These are phyloP conservation scores for Claviceps sp. DNA, from an alignment of 2,329 filamentous ascomycete genomes.

Conservation along the genomic window DNA sequence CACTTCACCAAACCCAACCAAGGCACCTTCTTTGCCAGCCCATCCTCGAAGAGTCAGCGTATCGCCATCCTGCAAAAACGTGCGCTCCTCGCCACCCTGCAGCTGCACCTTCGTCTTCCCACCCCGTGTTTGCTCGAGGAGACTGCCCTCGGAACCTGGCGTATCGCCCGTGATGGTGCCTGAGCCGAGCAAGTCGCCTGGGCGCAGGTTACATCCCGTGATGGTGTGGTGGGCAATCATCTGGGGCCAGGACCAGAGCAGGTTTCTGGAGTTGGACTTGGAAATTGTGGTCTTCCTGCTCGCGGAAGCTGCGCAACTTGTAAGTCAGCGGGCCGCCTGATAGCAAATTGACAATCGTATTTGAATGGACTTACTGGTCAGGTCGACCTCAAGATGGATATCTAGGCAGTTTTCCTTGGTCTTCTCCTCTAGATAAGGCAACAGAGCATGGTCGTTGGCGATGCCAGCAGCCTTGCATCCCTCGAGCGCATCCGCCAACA, in stretches of 20 bases:
- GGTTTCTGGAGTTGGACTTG: constrained; percentile 24
- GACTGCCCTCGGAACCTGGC: constrained; percentile 49
- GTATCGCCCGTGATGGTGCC: constrained; percentile 61
- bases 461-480: constrained; percentile 12
- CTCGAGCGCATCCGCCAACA: constrained; percentile 44
- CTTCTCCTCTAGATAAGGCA: constrained; percentile 42
- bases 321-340: not conserved
- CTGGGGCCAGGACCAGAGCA: constrained; percentile 71
- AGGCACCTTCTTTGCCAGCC: constrained; percentile 49
- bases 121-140: constrained; percentile 58
- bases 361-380: constrained; percentile 21
- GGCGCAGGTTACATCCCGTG: constrained; percentile 60
- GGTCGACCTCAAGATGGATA: constrained; percentile 24
- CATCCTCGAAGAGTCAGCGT: constrained; percentile 52
- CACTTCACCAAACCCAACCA: constrained; percentile 68
- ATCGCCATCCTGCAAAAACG: constrained; percentile 64
- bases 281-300: constrained; percentile 20
- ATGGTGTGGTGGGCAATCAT: constrained; percentile 75
- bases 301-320: constrained; percentile 13
- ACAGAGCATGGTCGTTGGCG: constrained; percentile 21
- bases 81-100: constrained; percentile 50
- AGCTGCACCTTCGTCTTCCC: constrained; percentile 53
- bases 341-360: not conserved
- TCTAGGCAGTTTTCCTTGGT: constrained; percentile 21
- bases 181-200: constrained; percentile 63